phyloP scores from a whole-genome alignment of 140 eudicot genomes.

The Flaveria floridana region DNA sequence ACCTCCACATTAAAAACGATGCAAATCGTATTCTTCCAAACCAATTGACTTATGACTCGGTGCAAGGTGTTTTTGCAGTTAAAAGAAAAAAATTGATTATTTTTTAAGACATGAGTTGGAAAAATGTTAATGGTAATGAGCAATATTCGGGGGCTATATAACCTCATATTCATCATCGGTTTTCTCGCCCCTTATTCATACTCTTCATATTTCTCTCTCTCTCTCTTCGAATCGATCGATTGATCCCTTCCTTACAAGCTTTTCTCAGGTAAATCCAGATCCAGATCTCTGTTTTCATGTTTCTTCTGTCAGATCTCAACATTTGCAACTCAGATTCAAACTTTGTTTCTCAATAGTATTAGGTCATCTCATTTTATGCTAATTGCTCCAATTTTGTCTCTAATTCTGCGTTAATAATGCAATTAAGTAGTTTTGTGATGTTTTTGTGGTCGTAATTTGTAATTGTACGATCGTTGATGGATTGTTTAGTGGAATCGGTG shows the following conservation, averaged over 20 bases:
- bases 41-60: too few relatives aligned
- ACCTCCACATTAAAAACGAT: too few relatives aligned
- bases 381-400: neutral
- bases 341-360: conserved; percentile 16
- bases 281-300: conserved; percentile 18
- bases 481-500: neutral
- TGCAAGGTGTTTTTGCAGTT: too few relatives aligned
- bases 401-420: conserved; percentile 16
- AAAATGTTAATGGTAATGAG: conserved; percentile 28
- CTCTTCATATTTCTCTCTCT: conserved; percentile 22
- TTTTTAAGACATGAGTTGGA: neutral
- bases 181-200: conserved; percentile 25
- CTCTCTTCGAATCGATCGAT: conserved; percentile 27
- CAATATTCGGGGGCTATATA: conserved; percentile 38
- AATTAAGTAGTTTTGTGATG: conserved; percentile 14
- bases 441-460: neutral
- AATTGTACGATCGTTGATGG: neutral
- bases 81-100: too few relatives aligned
- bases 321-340: conserved; percentile 15
- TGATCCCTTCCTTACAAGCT: conserved; percentile 30
- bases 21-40: too few relatives aligned
- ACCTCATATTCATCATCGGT: conserved; percentile 35
- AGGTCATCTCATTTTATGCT: conserved; percentile 20
- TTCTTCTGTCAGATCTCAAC: conserved; percentile 30
- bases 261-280: conserved; percentile 40